phyloP scores from a whole-genome alignment of 768 basidiomycete genomes.

The Suillus fuscotomentosus region DNA sequence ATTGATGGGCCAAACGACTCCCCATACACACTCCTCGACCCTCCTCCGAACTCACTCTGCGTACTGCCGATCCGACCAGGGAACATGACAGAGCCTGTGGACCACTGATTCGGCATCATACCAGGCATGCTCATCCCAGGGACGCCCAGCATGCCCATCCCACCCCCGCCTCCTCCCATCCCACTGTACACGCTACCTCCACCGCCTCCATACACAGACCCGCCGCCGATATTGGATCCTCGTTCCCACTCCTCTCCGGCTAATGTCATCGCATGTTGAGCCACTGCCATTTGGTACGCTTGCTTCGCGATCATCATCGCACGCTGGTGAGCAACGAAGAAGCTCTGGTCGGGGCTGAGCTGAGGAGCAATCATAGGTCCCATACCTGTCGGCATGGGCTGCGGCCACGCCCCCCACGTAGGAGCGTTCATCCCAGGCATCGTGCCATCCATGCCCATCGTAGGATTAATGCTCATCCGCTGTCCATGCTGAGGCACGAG shows the following conservation, averaged over 20 bases:
- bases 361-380: constrained; percentile 38
- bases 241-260: constrained; percentile 94
- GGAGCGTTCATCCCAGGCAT: constrained; percentile 31
- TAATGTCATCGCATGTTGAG: constrained; percentile 85
- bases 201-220: constrained; percentile 34
- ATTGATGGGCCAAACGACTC: constrained; percentile 51
- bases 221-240: constrained; percentile 50
- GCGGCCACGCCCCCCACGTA: constrained; percentile 32
- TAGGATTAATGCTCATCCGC: constrained; percentile 37
- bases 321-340: constrained; percentile 79
- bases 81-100: constrained; percentile 47
- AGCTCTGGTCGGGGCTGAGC: constrained; percentile 50
- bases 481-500: constrained; percentile 21
- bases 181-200: constrained; percentile 51
- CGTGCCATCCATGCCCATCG: constrained; percentile 27
- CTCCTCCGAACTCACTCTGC: constrained; percentile 65
- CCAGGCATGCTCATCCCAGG: constrained; percentile 35
- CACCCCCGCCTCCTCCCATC: constrained; percentile 29
- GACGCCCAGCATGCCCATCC: constrained; percentile 43
- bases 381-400: constrained; percentile 25
- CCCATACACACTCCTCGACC: constrained; percentile 69
- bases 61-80: constrained; percentile 47
- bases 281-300: constrained; percentile 86
- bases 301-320: constrained; percentile 88
- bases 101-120: constrained; percentile 39